phyloP scores from a whole-genome alignment of 202 grass and related monocot species.

The Brachypodium distachyon region DNA sequence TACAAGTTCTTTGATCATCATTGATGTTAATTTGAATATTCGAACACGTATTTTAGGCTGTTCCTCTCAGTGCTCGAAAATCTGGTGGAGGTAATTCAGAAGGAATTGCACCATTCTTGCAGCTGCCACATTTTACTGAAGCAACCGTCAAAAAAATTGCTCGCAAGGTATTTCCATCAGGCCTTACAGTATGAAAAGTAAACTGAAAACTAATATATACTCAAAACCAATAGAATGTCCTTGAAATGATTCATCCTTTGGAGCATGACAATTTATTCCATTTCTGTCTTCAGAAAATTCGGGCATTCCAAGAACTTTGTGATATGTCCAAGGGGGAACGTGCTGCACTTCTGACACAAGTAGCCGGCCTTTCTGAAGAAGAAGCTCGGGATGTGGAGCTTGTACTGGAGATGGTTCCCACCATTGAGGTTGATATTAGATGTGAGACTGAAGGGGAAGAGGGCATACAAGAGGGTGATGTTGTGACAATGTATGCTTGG shows the following conservation, averaged over 20 bases:
- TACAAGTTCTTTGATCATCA: neutral
- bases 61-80: slow-evolving; percentile 83
- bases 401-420: slow-evolving; percentile 92
- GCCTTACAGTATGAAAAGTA: neutral
- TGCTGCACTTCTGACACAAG: slow-evolving; percentile 61
- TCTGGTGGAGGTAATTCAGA: slow-evolving; percentile 67
- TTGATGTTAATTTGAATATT: slow-evolving; percentile 10
- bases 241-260: neutral
- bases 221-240: neutral
- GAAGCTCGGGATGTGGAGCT: slow-evolving; percentile 63
- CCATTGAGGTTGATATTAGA: slow-evolving; percentile 76
- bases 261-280: neutral
- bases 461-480: slow-evolving; percentile 82
- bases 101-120: slow-evolving; percentile 88
- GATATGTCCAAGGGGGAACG: slow-evolving; percentile 63
- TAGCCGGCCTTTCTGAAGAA: slow-evolving; percentile 60
- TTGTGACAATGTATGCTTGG: slow-evolving; percentile 98
- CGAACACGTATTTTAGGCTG: slow-evolving; percentile 43
- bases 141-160: slow-evolving; percentile 71
- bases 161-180: slow-evolving; percentile 57
- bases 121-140: slow-evolving; percentile 86
- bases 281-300: slow-evolving; percentile 59
- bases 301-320: slow-evolving; percentile 77
- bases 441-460: slow-evolving; percentile 99
- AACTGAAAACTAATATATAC: neutral